These are phyloP conservation scores for Pseudogymnoascus sp. DNA, from an alignment of 2,329 filamentous ascomycete species.

Conservation along the genomic window DNA sequence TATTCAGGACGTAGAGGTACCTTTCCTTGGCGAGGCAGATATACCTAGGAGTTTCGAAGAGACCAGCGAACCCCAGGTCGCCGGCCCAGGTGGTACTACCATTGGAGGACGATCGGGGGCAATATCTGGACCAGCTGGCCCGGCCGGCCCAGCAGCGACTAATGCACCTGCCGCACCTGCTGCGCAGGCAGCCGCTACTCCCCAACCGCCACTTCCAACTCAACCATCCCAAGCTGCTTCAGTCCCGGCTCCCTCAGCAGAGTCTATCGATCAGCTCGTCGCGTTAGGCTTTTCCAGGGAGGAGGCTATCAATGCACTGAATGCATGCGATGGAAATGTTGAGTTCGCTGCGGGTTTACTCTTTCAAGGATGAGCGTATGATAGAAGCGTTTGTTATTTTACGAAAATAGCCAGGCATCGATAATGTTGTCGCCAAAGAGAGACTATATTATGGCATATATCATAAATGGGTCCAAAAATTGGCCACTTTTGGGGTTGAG, in stretches of 20 bases:
- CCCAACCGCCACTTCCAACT: slow-evolving; percentile 19
- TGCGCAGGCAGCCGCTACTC: slow-evolving; percentile 15
- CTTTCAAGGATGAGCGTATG: slow-evolving; percentile 40
- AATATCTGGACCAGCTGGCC: slow-evolving; percentile 41
- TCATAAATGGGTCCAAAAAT: not conserved
- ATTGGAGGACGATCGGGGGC: slow-evolving; percentile 80
- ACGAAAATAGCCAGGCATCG: not conserved
- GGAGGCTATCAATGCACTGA: slow-evolving; percentile 70
- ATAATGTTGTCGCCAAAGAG: not conserved
- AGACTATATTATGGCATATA: not conserved
- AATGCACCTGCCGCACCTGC: slow-evolving; percentile 20
- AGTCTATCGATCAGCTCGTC: slow-evolving; percentile 67
- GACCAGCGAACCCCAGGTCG: slow-evolving; percentile 72
- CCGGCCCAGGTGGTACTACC: slow-evolving; percentile 79
- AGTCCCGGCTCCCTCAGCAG: slow-evolving; percentile 39
- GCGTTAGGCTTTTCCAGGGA: slow-evolving; percentile 69
- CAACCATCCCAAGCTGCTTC: slow-evolving; percentile 17
- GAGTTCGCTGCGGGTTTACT: slow-evolving; percentile 81
- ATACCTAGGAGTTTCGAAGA: slow-evolving; percentile 81
- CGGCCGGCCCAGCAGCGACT: slow-evolving; percentile 20
- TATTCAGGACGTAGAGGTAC: slow-evolving; percentile 80
- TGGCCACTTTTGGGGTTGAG: not conserved
- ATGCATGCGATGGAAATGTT: slow-evolving; percentile 76
- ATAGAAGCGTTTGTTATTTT: not conserved
- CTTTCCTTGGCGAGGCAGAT: slow-evolving; percentile 85